Base-by-base conservation (phyloP, 805 yeast genomes). In the Pichia nanzhaoensis region DNA sequence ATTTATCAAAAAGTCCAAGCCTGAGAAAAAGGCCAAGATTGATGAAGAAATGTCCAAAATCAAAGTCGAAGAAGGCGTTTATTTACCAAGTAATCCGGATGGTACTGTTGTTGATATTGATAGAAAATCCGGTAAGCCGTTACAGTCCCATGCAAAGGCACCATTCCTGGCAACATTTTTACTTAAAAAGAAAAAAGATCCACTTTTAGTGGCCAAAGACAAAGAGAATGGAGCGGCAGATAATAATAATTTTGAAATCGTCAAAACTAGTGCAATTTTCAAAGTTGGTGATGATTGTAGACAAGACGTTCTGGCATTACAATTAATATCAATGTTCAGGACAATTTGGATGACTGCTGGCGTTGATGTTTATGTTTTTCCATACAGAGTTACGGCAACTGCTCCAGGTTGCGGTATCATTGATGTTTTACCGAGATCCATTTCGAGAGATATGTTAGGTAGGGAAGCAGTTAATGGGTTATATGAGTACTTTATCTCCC, bases 361-460 rank as follows among this genome's bases (percentile, higher is more conserved):
- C 1, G 70, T 93, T 50, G 98, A 93, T 62, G 75, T 91, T 36
- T 93, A 73, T 64, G 95, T 93, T 21, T 95, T 78, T 67, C 99
- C 99, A 1, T 77, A 93, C 65, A 70, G 97, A 53, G 99, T 93
- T 21, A 90, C 96, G 0, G 99, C 99, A 1, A 93, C 99, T 9
- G 96, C 96, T 2, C 98, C 99, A 1, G 99, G 99, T 0, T 90
- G 98, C 69, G 99, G 99, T 65, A 95, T 93, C 37, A 93, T 93
- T 68, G 99, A 95, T 62, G 99, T 95, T 28, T 73, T 93, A 53
- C 99, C 99, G 30, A 86, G 91, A 60, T 84, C 97, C 5, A 82
- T 88, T 22, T 88, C 96, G 36, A 80, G 99, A 67, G 99, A 93
- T 66, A 91, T 93, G 98, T 74, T 93, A 42, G 99, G 99, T 35